Evolutionary conservation across 495 filamentous ascomycete species (phyloP), one percentile per base, ranked within the genome.

Genomic region (Hypoxylon cercidicola): DNA sequence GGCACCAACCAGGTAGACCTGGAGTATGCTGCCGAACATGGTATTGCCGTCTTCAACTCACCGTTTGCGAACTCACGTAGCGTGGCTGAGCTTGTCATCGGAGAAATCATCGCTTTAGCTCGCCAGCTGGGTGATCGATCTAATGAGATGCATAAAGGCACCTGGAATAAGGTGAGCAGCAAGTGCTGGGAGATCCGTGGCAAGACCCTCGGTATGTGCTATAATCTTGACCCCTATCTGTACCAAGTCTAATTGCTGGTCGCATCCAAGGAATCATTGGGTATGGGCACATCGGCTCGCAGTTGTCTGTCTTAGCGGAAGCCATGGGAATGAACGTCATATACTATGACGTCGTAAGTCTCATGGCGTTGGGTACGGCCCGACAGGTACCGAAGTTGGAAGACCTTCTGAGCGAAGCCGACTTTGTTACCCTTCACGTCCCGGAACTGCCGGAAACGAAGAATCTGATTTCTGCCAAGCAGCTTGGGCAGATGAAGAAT

Each of bases 1-100:
- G 96, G 96, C 47, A 99, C 96, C 52, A 97, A 98, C 82, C 96
- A 98, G 74, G 96, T 99, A 50, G 92, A 99, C 72, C 86, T 97
- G 37, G 84, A 93, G 58, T 96, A 90, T 80, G 95, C 96, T 13
- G 93, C 96, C 9, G 83, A 88, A 49, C 89, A 95, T 72, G 96
- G 96, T 50, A 94, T 97, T 78, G 92, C 93, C 11, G 96, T 99
- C 50, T 99, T 99, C 88, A 99, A 99, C 79, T 97, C 94, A 55
- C 96, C 96, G 0, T 98, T 98, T 75, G 93, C 91, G 78, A 98
- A 99, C 78, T 98, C 95, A 3, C 88, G 96, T 69, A 95, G 90
- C 74, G 96, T 99, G 41, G 96, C 96, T 21, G 96, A 99, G 80
- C 82, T 97, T 50, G 92, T 97, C 55, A 97, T 99, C 69, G 90